Conservation (phyloP, 2,329 filamentous ascomycete species). For the Pseudogymnoascus sp. region DNA sequence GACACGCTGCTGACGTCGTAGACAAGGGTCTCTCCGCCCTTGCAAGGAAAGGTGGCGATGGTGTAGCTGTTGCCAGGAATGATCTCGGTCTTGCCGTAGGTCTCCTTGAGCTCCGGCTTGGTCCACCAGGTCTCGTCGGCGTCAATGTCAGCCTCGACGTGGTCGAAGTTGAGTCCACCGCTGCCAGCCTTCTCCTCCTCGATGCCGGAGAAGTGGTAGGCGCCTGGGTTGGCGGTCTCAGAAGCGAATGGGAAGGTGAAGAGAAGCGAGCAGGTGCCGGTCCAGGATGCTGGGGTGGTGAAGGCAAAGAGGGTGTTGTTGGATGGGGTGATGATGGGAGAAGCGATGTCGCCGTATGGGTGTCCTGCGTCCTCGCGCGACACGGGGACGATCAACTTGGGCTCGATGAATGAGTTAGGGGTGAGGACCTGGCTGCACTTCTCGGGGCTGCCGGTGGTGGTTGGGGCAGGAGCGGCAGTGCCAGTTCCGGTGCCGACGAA, state of each 20-base stretch:
- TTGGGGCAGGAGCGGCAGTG: not conserved
- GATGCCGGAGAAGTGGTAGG: slow-evolving; percentile 22
- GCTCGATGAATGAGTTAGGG: slow-evolving; percentile 18
- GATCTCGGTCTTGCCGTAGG: slow-evolving; percentile 24
- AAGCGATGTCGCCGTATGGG: slow-evolving; percentile 18
- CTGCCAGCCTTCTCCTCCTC: slow-evolving; percentile 21
- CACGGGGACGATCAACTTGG: slow-evolving; percentile 25
- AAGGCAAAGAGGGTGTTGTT: slow-evolving; percentile 26
- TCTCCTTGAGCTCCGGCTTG: slow-evolving; percentile 14
- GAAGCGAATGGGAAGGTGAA: slow-evolving; percentile 26
- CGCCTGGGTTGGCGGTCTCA: slow-evolving; percentile 16
- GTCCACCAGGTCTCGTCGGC: slow-evolving; percentile 17
- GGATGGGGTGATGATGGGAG: slow-evolving; percentile 19
- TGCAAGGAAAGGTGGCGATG: slow-evolving; percentile 22
- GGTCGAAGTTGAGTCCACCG: slow-evolving; percentile 23
- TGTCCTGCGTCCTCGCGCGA: slow-evolving; percentile 17
- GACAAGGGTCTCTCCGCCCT: slow-evolving; percentile 15
- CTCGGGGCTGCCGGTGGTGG: slow-evolving; percentile 1
- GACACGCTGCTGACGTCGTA: slow-evolving; percentile 18
- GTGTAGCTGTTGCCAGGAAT: slow-evolving; percentile 25
- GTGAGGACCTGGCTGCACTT: slow-evolving; percentile 22
- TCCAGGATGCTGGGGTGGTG: slow-evolving; percentile 21
- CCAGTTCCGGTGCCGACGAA: not conserved
- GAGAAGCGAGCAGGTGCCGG: slow-evolving; percentile 22
- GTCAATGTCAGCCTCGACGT: slow-evolving; percentile 17